A percentile compares a stretch with the other conserved stretches of the same genome.
These are phyloP conservation scores for Paraphaeosphaeria minitans DNA, from an alignment of 2,329 filamentous ascomycete genomes.

Conservation along the genomic window DNA sequence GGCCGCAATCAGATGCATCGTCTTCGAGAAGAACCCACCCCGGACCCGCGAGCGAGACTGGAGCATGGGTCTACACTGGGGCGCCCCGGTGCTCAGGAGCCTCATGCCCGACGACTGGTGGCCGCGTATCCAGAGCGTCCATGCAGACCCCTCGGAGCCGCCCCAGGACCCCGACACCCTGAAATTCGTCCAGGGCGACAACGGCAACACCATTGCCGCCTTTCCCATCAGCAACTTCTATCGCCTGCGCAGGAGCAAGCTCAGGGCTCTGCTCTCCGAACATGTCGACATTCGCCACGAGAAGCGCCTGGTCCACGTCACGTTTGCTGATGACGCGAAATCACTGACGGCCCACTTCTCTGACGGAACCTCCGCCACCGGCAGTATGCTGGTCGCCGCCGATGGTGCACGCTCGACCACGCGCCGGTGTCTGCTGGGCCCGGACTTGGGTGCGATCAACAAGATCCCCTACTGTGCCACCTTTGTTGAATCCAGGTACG, in stretches of 20 bases:
- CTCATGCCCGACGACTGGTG: conserved; percentile 59
- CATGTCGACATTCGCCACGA: conserved; percentile 42
- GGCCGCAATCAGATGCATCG: conserved; percentile 51
- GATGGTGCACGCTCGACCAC: conserved; percentile 44
- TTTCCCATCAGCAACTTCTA: conserved; percentile 44
- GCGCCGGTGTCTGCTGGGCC: conserved; percentile 36
- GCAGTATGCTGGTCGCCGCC: conserved; percentile 44
- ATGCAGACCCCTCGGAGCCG: conserved; percentile 58
- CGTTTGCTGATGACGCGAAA: conserved; percentile 36
- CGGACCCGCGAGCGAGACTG: conserved; percentile 59
- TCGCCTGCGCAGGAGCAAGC: conserved; percentile 42
- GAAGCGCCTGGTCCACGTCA: conserved; percentile 46
- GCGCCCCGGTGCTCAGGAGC: conserved; percentile 57
- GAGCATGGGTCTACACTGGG: conserved; percentile 70
- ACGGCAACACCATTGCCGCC: conserved; percentile 41
- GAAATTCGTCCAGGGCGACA: conserved; percentile 42
- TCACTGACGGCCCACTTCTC: conserved; percentile 44
- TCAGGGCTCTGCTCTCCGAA: conserved; percentile 37
- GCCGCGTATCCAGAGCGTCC: conserved; percentile 57
- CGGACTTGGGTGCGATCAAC: conserved; percentile 37
- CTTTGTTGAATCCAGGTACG: conserved; percentile 52
- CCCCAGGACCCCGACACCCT: conserved; percentile 43
- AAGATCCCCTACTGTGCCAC: conserved; percentile 53
- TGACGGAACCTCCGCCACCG: conserved; percentile 38
- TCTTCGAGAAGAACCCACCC: conserved; percentile 62